A percentile compares a stretch with the other conserved stretches of the same genome.
Conservation (phyloP, 164 flowering plant genomes). For the Protea cynaroides region DNA sequence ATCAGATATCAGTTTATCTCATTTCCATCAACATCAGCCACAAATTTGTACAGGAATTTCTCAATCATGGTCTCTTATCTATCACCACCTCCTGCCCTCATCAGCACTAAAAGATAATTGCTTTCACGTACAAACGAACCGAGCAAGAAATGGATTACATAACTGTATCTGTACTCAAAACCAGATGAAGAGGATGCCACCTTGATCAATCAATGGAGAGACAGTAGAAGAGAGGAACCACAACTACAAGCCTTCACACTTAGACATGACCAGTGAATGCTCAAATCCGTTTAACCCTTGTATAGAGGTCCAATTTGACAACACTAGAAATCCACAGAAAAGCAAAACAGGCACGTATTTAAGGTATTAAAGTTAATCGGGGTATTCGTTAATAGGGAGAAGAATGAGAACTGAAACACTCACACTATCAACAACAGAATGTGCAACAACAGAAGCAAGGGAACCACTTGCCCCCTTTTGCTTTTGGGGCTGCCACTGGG, state of each 20-base stretch:
- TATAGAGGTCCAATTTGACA: background rate
- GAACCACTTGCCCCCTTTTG: constrained; percentile 24
- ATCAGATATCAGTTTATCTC: constrained; percentile 1
- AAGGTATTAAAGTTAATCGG: background rate
- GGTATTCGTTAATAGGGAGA: background rate
- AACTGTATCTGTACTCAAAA: no score
- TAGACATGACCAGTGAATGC: no score
- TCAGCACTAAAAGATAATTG: background rate
- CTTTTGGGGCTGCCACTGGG: constrained; percentile 1
- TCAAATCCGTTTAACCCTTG: no score
- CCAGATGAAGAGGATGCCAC: no score
- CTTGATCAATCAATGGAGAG: no score
- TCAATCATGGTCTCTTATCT: no score
- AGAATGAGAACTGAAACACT: background rate
- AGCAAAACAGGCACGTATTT: no score
- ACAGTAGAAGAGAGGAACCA: background rate
- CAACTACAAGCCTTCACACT: background rate
- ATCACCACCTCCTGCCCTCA: background rate
- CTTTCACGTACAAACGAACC: background rate
- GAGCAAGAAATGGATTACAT: background rate
- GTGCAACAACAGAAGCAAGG: constrained; percentile 42
- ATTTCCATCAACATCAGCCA: background rate
- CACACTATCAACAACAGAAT: constrained; percentile 25
- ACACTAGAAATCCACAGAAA: background rate
- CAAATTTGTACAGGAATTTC: no score